Conservation (phyloP, 1,284 basidiomycete genomes). For the Exobasidium cylindrosporum region DNA sequence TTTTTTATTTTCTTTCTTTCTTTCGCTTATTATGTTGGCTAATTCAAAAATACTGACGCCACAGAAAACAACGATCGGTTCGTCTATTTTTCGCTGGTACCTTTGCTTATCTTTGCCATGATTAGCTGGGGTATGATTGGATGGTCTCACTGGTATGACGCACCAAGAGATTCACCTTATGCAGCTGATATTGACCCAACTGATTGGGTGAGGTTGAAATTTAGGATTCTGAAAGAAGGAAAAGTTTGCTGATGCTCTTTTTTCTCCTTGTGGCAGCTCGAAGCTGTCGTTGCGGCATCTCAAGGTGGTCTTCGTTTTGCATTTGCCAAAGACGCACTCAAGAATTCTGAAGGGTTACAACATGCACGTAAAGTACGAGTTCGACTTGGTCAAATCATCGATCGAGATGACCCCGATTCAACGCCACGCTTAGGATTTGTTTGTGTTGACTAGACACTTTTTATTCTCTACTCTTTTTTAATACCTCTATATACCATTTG, state of each 20-base stretch:
- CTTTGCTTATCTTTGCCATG: constrained; percentile 25
- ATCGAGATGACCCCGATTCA: background rate
- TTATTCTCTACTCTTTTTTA: too few species aligned
- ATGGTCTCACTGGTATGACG: constrained; percentile 10
- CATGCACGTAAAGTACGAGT: constrained; percentile 4
- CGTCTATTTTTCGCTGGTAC: constrained; percentile 16
- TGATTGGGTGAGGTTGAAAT: constrained; percentile 7
- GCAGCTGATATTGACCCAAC: constrained; percentile 11
- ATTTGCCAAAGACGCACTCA: background rate
- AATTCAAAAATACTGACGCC: background rate
- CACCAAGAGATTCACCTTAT: background rate
- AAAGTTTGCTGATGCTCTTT: background rate
- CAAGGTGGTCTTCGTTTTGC: constrained; percentile 6
- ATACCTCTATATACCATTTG: too few species aligned
- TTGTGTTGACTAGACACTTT: constrained; percentile 1
- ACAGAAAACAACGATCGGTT: background rate
- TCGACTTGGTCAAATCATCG: background rate
- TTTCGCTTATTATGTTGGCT: background rate
- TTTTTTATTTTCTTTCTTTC: too few species aligned
- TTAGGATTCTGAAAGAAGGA: background rate
- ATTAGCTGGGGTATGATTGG: constrained; percentile 23
- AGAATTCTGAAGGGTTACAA: background rate
- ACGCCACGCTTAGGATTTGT: constrained; percentile 4
- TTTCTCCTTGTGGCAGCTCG: background rate
- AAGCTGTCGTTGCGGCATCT: constrained; percentile 4